Base-by-base conservation (phyloP, 2,329 filamentous ascomycete genomes). In the Plenodomus tracheiphilus region DNA sequence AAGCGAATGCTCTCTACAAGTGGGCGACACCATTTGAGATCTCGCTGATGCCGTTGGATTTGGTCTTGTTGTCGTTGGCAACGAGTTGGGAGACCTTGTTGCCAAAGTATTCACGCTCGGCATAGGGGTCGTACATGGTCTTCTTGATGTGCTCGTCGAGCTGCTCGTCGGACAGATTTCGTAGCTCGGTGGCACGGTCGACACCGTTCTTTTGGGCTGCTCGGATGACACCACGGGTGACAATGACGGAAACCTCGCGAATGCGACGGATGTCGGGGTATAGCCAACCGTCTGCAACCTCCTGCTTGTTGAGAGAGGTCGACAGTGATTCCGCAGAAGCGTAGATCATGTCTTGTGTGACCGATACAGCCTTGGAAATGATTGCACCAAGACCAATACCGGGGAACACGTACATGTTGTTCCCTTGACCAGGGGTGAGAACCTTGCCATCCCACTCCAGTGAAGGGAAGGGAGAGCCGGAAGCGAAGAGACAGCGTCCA, bases 311-410 rank as follows among this genome's bases (percentile, higher is more conserved):
- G 53, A 99, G 82, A 28, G 88, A 86, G 49, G 85, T 85, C 15
- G 90, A 84, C 17, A 97, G 83, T 4, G 91, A 87, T 35, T 87
- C 86, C 21, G 91, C 94, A 25, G 92, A 93, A 41, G 89, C 91
- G 77, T 97, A 97, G 68, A 99, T 91, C 94, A 99, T 99, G 74
- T 87, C 85, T 72, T 97, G 90, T 4, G 93, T 97, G 60, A 97
- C 81, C 62, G 85, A 85, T 58, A 89, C 86, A 11, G 91, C 84
- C 80, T 97, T 95, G 76, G 87, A 86, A 41, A 97, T 83, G 69
- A 97, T 97, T 58, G 93, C 89, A 53, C 92, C 94, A 22, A 97
- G 85, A 48, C 94, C 94, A 51, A 97, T 88, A 66, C 93, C 94
- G 0, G 94, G 94, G 85, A 99, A 99, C 53, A 99, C 89, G 71